phyloP scores from a whole-genome alignment of 305 asterid species.

The Fraxinus floribunda region DNA sequence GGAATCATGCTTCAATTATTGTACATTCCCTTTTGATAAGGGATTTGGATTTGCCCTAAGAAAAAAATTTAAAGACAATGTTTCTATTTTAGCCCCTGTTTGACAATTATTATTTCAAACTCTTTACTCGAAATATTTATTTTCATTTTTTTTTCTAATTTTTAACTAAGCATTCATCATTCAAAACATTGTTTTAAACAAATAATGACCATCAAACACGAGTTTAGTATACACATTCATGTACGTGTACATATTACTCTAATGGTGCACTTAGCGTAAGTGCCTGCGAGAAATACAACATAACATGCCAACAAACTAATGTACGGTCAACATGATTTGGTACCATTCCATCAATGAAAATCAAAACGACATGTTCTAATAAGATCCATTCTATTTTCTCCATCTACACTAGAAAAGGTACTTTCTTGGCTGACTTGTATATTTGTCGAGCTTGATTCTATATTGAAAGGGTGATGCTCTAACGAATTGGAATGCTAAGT shows the following conservation, averaged over 20 bases:
- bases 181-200: no score
- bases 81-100: not conserved
- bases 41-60: not conserved
- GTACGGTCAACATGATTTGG: not conserved
- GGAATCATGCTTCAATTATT: not conserved
- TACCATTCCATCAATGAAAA: not conserved
- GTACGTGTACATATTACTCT: not conserved
- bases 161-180: no score
- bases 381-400: not conserved
- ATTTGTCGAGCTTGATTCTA: no score
- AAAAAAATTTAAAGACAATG: not conserved
- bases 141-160: no score
- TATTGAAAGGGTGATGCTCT: not conserved
- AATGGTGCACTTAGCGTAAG: not conserved
- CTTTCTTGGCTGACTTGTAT: not conserved
- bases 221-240: not conserved
- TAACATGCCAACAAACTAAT: not conserved
- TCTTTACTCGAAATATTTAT: no score
- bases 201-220: no score
- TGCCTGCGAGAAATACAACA: not conserved
- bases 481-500: not conserved
- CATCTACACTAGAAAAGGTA: no score
- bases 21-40: not conserved
- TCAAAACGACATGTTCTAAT: no score
- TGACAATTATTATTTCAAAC: no score